Evolutionary conservation across 352 stramenopile species (phyloP), one percentile per base, ranked within the genome.

Genomic region (Pythium phragmiticola): DNA sequence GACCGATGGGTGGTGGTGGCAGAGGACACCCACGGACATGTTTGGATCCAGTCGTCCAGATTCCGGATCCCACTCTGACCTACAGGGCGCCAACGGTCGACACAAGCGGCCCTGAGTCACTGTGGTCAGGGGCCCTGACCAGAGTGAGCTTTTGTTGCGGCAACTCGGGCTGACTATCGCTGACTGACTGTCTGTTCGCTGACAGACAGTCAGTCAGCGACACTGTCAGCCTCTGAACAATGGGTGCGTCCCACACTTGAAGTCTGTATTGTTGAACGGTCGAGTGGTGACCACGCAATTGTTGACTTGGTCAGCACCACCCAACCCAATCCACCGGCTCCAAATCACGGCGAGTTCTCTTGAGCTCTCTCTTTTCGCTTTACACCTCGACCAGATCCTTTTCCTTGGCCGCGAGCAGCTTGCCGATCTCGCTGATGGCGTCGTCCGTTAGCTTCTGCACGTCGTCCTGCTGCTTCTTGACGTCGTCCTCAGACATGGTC

Each of bases 371-470:
- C n/a, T 8, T 34, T 28, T 28, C 21, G 13, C 46, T 6, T 45
- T 78, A 95, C 7, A 93, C 73, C 21, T 76, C 76, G 14, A 68
- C 73, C 13, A 94, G 75, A 64, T 92, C 86, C 64, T 88, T 90
- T 67, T 93, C 86, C 69, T 94, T 94, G 49, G 72, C 79, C 7
- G 70, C 75, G 26, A 94, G 63, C 41, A 94, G 71, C 72, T 87
- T 89, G 62, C 59, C 76, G 50, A 94, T 91, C 66, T 92, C 84
- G 7, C 55, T 68, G 23, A 90, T 80, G 30, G 74, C 72, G 50
- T 84, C 75, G 65, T 94, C 84, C 33, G 86, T 95, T 64, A 90
- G 60, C 59, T 88, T 89, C 64, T 95, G 86, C 62, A 95, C 90
- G 58, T 84, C 75, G 41, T 92, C 82, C 61, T 87, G 78, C 50